phyloP scores from a whole-genome alignment of 306 rosid species.

The Begonia loranthoides region DNA sequence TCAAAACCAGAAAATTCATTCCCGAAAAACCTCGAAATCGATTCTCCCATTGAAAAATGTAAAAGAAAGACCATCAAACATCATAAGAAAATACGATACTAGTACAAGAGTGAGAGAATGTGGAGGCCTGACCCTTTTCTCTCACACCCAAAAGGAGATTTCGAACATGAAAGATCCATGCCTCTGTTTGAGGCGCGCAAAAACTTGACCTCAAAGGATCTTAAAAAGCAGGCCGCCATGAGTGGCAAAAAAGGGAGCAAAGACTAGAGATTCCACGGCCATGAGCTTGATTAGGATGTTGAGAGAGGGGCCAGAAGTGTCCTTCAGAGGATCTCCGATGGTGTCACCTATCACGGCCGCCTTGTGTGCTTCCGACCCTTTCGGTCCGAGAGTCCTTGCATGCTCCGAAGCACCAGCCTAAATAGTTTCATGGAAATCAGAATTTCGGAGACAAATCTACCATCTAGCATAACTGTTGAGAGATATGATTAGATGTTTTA shows the following conservation, averaged over 20 bases:
- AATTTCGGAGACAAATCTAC: too few relatives aligned
- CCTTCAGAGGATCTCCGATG: slow-evolving; percentile 66
- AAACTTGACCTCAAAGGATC: slow-evolving; percentile 23
- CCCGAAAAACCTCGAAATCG: too few relatives aligned
- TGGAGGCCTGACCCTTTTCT: background rate
- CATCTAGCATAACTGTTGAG: too few relatives aligned
- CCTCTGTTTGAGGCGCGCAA: background rate
- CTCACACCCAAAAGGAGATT: background rate
- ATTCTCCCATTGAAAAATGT: too few relatives aligned
- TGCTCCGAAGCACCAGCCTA: slow-evolving; percentile 67
- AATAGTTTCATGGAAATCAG: background rate
- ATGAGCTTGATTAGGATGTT: slow-evolving; percentile 70
- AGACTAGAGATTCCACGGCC: slow-evolving; percentile 59
- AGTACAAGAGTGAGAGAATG: background rate
- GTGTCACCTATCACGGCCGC: slow-evolving; percentile 72
- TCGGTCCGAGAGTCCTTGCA: slow-evolving; percentile 55
- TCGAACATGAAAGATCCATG: background rate
- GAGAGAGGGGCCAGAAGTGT: slow-evolving; percentile 68
- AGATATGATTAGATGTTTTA: background rate
- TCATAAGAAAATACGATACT: background rate
- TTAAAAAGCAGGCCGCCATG: slow-evolving; percentile 65
- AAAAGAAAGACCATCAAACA: background rate
- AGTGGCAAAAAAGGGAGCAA: slow-evolving; percentile 61
- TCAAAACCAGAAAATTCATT: too few relatives aligned
- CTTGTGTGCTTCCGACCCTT: slow-evolving; percentile 62